Base-by-base conservation (phyloP, 2,329 filamentous ascomycete species). In the Colletotrichum agaves region DNA sequence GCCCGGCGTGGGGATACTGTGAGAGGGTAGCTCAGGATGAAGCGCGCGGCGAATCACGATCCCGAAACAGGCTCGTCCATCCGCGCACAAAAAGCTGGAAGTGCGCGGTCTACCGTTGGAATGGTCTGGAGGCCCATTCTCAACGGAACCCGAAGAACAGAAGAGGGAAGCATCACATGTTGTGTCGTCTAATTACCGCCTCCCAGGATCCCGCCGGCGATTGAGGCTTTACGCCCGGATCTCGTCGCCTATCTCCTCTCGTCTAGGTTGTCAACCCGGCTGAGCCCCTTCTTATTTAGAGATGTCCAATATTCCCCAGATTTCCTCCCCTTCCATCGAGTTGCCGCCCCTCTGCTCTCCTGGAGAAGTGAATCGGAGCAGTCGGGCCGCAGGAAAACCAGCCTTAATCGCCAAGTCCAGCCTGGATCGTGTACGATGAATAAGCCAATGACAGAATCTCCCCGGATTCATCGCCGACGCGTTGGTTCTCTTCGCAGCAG, bases 141-240 rank as follows among this genome's bases (percentile, higher is more conserved):
- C 5, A 27, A 15, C 13, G 17, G 11, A 8, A 17, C 8, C 12
- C 52, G 21, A 13, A 43, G 52, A 56, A 39, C 6, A 47, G 12
- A 27, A 27, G 27, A 27, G 5, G 27, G 27, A 27, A 27, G 6
- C 5, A 27, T 27, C 8, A 7, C 6, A 33, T 5, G 3, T 19
- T 52, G 43, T 43, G 12, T 17, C 15, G 17, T 17, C 13, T 31
- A n/a, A n/a, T n/a, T n/a, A 39, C 12, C 27, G 13, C 59, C 21
- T 44, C 31, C 17, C 17, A 31, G 47, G 27, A 23, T 37, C 35
- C 37, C 52, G 35, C 59, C 59, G 44, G 50, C 52, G 41, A 19
- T 63, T 57, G 59, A 50, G 63, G 59, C 63, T 49, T 27, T 63
- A 50, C 63, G 52, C 64, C 64, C 52, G 37, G 52, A 63, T 58